These are phyloP conservation scores for Coemansia sp. DNA, from an alignment of 192 early-diverging fungal genomes.

Conservation along the genomic window DNA sequence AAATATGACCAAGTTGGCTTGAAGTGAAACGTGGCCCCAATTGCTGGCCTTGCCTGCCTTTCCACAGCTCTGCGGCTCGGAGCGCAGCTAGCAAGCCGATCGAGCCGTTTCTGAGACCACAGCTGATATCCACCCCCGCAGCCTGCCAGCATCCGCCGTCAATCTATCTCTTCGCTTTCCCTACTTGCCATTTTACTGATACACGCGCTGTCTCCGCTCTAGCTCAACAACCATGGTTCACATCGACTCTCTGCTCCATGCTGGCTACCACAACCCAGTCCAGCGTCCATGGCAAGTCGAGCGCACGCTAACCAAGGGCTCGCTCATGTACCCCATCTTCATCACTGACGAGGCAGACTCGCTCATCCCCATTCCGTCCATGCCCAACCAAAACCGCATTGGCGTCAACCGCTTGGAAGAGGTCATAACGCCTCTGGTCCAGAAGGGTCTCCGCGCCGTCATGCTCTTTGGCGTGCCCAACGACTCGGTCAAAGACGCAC, in stretches of 20 bases:
- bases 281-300: slow-evolving; percentile 83
- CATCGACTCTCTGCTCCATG: slow-evolving; percentile 75
- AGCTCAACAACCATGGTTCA: slow-evolving; percentile 30
- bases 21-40: neutral
- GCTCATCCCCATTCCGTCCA: slow-evolving; percentile 71
- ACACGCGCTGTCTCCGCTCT: neutral
- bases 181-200: neutral
- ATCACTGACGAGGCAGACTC: slow-evolving; percentile 77
- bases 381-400: slow-evolving; percentile 85
- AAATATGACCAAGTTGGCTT: neutral
- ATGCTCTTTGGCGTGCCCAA: slow-evolving; percentile 93
- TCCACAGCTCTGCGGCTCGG: neutral
- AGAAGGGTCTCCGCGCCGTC: slow-evolving; percentile 82
- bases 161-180: neutral
- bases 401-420: slow-evolving; percentile 78
- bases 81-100: neutral
- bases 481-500: slow-evolving; percentile 66
- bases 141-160: neutral
- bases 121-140: neutral
- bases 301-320: slow-evolving; percentile 61
- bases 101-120: neutral
- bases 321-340: slow-evolving; percentile 94
- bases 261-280: slow-evolving; percentile 80
- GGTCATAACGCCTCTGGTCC: slow-evolving; percentile 75
- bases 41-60: neutral